Conservation (phyloP, 2,329 filamentous ascomycete species). For the Stemphylium beticola region DNA sequence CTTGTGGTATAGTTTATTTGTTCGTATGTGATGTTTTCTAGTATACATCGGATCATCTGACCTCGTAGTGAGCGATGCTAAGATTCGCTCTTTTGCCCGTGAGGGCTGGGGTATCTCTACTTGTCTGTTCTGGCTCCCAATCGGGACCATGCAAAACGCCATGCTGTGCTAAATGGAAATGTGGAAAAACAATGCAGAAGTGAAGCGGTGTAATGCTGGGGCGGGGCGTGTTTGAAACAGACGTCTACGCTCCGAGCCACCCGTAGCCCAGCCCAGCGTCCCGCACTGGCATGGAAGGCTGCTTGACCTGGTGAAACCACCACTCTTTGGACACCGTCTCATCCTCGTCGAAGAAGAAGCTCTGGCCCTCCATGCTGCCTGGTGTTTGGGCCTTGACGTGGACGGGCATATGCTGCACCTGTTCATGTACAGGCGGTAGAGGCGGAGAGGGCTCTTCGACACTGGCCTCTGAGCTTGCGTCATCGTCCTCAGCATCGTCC, state of each 20-base stretch:
- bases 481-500: constrained; percentile 55
- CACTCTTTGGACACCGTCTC: constrained; percentile 48
- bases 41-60: constrained; percentile 20
- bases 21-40: background rate
- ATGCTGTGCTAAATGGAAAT: constrained; percentile 36
- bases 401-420: constrained; percentile 32
- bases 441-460: constrained; percentile 44
- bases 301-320: constrained; percentile 50
- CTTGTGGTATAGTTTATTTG: constrained; percentile 1
- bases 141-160: constrained; percentile 33
- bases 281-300: constrained; percentile 46
- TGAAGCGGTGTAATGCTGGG: constrained; percentile 16
- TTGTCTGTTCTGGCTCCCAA: constrained; percentile 16
- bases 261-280: constrained; percentile 47
- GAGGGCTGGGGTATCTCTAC: constrained; percentile 42
- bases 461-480: constrained; percentile 53
- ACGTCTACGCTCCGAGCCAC: constrained; percentile 38
- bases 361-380: constrained; percentile 48
- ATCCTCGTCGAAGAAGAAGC: constrained; percentile 51
- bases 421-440: constrained; percentile 27
- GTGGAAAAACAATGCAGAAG: constrained; percentile 13
- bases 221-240: constrained; percentile 15
- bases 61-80: constrained; percentile 31
- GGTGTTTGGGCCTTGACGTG: constrained; percentile 36
- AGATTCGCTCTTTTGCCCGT: constrained; percentile 23